Evolutionary conservation across 2,329 filamentous ascomycete genomes (phyloP), one percentile per base, ranked within the genome.

Genomic region (Emericellopsis atlantica): DNA sequence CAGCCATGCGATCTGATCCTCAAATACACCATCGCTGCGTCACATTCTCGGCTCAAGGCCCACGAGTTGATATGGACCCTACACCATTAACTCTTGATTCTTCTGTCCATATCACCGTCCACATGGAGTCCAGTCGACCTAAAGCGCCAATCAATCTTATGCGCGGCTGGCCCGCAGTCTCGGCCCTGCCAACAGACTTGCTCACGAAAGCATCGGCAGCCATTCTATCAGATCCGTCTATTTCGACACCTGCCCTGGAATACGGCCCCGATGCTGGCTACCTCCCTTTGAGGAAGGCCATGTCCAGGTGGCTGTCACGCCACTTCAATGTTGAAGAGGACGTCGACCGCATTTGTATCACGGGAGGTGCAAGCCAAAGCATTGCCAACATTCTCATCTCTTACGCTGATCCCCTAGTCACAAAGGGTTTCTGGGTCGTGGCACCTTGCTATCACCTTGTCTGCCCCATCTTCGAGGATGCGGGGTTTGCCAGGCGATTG

Each of bases 391-490:
- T 94, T 4, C 63, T 95, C 39, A 76, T 83, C 57, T 83, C 83
- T 24, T 95, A 83, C 54, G 84, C 86, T 0, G 89, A 95, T 56
- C 83, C 85, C 1, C 60, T 67, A 3, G 81, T 79, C 52, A 95
- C 89, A 1, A 67, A 73, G 36, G 76, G 76, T 48, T 69, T 94
- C 9, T 95, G 85, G 83, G 74, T 89, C 59, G 77, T 88, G 2
- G 78, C 82, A 16, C 89, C 89, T 5, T 82, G 81, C 37, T 95
- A 94, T 55, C 84, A 86, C 59, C 67, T 94, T n/a, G 84, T 80
- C 0, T 88, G 84, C 52, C 72, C 80, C n/a, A 84, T 94, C 42
- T 88, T 95, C 52, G 79, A 84, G 43, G 89, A 95, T 59, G 70
- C 79, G 5, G 83, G 86, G 1, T 87, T 94, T 48, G 65, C 67